phyloP scores from a whole-genome alignment of 768 basidiomycete genomes.

The Macrolepiota fuliginosa region DNA sequence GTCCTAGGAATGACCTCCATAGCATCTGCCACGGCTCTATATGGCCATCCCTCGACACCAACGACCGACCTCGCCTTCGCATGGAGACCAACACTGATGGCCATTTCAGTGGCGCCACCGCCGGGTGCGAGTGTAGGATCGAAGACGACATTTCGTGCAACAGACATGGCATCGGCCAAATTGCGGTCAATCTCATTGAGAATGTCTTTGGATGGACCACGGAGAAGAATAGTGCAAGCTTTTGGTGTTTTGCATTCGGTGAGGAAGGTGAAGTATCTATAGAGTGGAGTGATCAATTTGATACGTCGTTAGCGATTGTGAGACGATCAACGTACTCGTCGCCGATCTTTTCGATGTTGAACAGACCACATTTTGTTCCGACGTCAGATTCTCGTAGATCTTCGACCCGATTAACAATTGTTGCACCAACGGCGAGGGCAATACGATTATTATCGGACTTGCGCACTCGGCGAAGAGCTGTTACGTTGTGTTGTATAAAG shows the following conservation, averaged over 20 bases:
- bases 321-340: constrained; percentile 66
- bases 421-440: constrained; percentile 92
- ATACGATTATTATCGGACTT: constrained; percentile 99
- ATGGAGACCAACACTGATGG: constrained; percentile 85
- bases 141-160: constrained; percentile 96
- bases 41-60: constrained; percentile 91
- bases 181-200: constrained; percentile 98
- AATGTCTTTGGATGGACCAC: constrained; percentile 97
- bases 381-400: constrained; percentile 91
- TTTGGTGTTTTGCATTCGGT: constrained; percentile 89
- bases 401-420: constrained; percentile 95
- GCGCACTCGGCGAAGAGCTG: constrained; percentile 94
- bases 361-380: constrained; percentile 92
- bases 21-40: constrained; percentile 89
- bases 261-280: constrained; percentile 94
- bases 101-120: constrained; percentile 98
- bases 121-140: constrained; percentile 93
- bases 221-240: constrained; percentile 96
- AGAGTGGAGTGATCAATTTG: neutral
- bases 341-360: constrained; percentile 95
- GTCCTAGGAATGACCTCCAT: constrained; percentile 98
- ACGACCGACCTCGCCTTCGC: constrained; percentile 75
- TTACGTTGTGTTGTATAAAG: constrained; percentile 82
- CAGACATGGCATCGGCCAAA: constrained; percentile 95
- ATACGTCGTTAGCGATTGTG: neutral